Evolutionary conservation across 148 eudicot species (phyloP), one percentile per base, ranked within the genome.

Genomic region (Polygonum aviculare): DNA sequence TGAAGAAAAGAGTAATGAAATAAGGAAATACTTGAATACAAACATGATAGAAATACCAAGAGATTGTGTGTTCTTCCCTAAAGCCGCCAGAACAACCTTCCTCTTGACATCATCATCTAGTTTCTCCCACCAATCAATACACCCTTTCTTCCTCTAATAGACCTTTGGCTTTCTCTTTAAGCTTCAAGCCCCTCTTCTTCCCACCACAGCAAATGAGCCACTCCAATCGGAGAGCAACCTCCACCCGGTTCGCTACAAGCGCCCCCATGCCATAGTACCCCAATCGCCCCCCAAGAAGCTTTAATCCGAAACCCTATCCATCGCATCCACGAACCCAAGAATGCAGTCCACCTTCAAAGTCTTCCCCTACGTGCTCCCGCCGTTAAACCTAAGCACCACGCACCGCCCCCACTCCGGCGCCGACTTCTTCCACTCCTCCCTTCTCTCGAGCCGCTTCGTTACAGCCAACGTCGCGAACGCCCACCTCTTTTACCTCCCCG

Each of bases 91-190:
- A 74, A 89, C 87, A 19, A 87, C 76, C 72, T 83, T 88, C 76
- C 69, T 74, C 84, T 75, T 88, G 12, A 82, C 76, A 6, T 75
- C 79, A 39, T 36, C 76, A 69, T 87, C 88, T 87, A 95, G 88
- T 77, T 82, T 89, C 48, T 77, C 82, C 99, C 99, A 95, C 97
- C 99, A 95, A 78, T 95, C 97, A 83, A 92, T 51, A 76, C 94
- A 92, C 47, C 99, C 99, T 69, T 84, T 90, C 86, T 95, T 92
- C 86, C 99, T 90, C 99, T 96, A 95, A 85, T 82, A 95, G 65
- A 84, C 88, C 83, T 95, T 95, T 0, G 84, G 79, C 82, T 73
- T 82, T 90, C 65, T 92, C 97, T 77, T 90, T 94, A 88, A 90
- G 80, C 77, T 89, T 92, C 79, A 85, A 90, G 55, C 94, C 97